These are phyloP conservation scores for Earliella scabrosa DNA, from an alignment of 1,284 basidiomycete genomes.

Conservation along the genomic window DNA sequence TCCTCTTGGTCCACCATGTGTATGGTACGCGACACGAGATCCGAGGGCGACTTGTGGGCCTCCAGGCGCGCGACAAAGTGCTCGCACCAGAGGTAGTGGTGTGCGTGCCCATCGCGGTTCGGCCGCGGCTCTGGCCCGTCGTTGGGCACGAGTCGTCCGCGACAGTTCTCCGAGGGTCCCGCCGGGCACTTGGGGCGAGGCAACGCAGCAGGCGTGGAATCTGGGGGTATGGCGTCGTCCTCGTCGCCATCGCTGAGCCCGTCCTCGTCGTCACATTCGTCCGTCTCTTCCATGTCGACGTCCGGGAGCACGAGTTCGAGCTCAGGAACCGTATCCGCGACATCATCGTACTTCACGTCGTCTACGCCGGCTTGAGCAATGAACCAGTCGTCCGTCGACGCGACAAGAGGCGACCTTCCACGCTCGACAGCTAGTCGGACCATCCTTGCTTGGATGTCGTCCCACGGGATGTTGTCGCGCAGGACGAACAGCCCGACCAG, in stretches of 20 bases:
- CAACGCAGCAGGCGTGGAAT: too few relatives aligned
- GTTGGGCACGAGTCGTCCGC: not conserved
- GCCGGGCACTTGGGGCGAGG: not conserved
- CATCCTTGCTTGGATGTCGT: not conserved
- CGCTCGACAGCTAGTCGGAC: too few relatives aligned
- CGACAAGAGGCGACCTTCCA: too few relatives aligned
- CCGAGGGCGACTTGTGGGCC: not conserved
- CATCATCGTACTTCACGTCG: too few relatives aligned
- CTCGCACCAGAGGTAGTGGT: not conserved
- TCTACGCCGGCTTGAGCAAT: too few relatives aligned
- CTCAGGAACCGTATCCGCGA: too few relatives aligned
- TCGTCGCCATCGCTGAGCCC: too few relatives aligned
- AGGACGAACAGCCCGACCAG: not conserved
- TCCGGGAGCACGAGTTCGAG: too few relatives aligned
- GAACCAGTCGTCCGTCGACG: too few relatives aligned
- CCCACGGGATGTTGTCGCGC: not conserved
- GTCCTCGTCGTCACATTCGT: too few relatives aligned
- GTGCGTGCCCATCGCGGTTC: not conserved
- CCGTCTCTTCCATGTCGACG: too few relatives aligned
- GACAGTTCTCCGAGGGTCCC: not conserved
- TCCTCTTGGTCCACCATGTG: not conserved
- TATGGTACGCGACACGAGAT: not conserved
- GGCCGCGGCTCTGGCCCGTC: not conserved
- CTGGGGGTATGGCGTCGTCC: too few relatives aligned
- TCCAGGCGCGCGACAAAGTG: not conserved